Evolutionary conservation across 345 rosid genomes (phyloP).

Genomic region (Laguncularia racemosa): DNA sequence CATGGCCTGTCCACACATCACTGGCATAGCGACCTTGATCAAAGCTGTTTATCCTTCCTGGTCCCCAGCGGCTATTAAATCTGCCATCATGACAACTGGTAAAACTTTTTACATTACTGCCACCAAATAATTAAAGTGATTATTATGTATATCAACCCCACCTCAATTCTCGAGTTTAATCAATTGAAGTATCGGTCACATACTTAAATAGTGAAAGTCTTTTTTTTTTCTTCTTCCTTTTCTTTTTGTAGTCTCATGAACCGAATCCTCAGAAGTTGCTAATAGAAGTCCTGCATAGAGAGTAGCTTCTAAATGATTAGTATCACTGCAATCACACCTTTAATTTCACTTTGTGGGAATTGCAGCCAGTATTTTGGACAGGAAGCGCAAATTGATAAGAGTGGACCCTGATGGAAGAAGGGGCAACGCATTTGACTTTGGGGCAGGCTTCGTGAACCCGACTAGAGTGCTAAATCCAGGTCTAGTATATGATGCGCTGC

Average conservation of each 20-base stretch:
- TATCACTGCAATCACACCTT: too few relatives aligned
- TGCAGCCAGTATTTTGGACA: constrained; percentile 38
- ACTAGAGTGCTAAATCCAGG: constrained; percentile 39
- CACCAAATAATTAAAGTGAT: too few relatives aligned
- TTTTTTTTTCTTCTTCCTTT: neutral
- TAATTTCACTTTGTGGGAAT: constrained; percentile 7
- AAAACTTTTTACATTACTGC: constrained; percentile 1
- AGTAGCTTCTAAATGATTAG: too few relatives aligned
- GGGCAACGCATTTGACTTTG: constrained; percentile 45
- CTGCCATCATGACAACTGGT: constrained; percentile 79
- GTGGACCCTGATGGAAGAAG: constrained; percentile 40
- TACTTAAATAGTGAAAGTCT: neutral
- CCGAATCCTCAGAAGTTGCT: neutral
- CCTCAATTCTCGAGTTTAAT: neutral
- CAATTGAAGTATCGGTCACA: neutral
- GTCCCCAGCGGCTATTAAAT: constrained; percentile 57
- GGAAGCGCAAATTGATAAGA: constrained; percentile 30
- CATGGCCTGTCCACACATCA: constrained; percentile 65
- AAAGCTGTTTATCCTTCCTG: constrained; percentile 44
- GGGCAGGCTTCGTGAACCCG: constrained; percentile 45
- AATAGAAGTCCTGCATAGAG: neutral
- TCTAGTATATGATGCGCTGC: constrained; percentile 32
- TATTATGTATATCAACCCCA: too few relatives aligned
- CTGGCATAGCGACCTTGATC: constrained; percentile 56
- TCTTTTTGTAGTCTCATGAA: neutral